Evolutionary conservation across 345 rosid genomes (phyloP), one percentile per base, ranked within the genome.

Genomic region (Lepidium didymum): DNA sequence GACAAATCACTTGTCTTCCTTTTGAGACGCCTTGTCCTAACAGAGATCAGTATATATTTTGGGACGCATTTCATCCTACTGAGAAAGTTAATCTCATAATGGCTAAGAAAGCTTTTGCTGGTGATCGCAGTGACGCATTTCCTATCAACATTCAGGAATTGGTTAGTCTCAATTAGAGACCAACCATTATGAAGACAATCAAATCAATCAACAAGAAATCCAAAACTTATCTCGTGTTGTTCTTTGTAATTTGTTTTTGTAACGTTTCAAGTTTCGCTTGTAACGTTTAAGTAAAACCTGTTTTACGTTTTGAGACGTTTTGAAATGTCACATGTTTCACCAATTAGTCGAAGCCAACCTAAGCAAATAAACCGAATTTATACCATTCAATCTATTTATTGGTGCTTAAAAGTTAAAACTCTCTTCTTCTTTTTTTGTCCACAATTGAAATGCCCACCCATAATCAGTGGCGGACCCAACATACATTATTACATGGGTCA

Each of bases 51-150:
- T 94, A 87, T 45, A 64, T 94, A 1, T 94, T 94, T 62, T 94
- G 99, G 99, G 99, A 94, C 46, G 99, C 99, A 7, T 94, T 91
- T 55, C 96, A 94, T 75, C 99, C 96, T 12, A 94, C 96, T 0
- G 84, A n/a, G 81, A 89, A 80, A 81, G 97, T 94, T 37, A 94
- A 94, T 67, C 75, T 91, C 23, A 46, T 89, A 5, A 82, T 89
- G 90, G 96, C 83, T 1, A 85, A 81, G 60, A 85, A 81, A 47
- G 93, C 96, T 3, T 86, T 89, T 78, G 19, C 66, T 15, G 97
- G 96, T 5, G 91, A 86, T 37, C 42, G 49, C 3, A 75, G 71
- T 35, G n/a, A 79, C 2, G 90, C 82, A 19, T 89, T 77, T 66
- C 99, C 97, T 1, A 79, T 91, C 67, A 94, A 89, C 77, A 91